phyloP scores from a whole-genome alignment of 1,139 yeast genomes.

The Protomyces gravidus region DNA sequence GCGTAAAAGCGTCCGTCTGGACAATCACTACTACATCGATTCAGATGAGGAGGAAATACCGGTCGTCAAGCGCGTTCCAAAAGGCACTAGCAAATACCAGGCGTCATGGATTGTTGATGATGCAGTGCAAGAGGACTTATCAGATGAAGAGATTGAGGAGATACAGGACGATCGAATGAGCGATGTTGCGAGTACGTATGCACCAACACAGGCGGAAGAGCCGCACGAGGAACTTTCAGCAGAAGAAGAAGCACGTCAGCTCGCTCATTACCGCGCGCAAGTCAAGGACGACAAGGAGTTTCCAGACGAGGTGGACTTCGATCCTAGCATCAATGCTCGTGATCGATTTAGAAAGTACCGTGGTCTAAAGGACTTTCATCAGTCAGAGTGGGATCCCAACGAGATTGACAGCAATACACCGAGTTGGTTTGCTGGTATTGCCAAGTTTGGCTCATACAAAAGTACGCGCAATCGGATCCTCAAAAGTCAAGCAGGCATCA shows the following conservation, averaged over 20 bases:
- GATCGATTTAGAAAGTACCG: slow-evolving; percentile 73
- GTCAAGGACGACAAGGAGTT: slow-evolving; percentile 79
- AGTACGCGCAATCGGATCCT: slow-evolving; percentile 67
- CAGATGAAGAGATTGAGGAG: slow-evolving; percentile 38
- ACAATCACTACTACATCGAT: slow-evolving; percentile 61
- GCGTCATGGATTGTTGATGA: slow-evolving; percentile 75
- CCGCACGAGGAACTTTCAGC: slow-evolving; percentile 68
- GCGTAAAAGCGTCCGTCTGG: slow-evolving; percentile 60
- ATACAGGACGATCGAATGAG: slow-evolving; percentile 38
- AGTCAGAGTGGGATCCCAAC: slow-evolving; percentile 82
- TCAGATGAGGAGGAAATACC: slow-evolving; percentile 40
- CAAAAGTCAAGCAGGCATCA: slow-evolving; percentile 59
- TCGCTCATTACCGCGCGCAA: slow-evolving; percentile 60
- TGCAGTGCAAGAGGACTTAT: slow-evolving; percentile 48
- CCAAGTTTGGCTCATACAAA: slow-evolving; percentile 71
- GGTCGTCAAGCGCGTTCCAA: slow-evolving; percentile 56
- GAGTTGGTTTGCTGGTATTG: slow-evolving; percentile 66
- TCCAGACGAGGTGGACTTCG: slow-evolving; percentile 90
- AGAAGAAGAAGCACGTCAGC: slow-evolving; percentile 78
- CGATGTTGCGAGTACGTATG: slow-evolving; percentile 39
- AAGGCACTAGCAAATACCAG: slow-evolving; percentile 90
- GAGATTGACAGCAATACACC: slow-evolving; percentile 77
- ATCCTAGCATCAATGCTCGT: slow-evolving; percentile 68
- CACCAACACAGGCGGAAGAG: slow-evolving; percentile 53
- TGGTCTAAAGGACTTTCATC: slow-evolving; percentile 77